These are phyloP conservation scores for Sarocladiaceae sp. DNA, from an alignment of 2,329 filamentous ascomycete species.

Conservation along the genomic window DNA sequence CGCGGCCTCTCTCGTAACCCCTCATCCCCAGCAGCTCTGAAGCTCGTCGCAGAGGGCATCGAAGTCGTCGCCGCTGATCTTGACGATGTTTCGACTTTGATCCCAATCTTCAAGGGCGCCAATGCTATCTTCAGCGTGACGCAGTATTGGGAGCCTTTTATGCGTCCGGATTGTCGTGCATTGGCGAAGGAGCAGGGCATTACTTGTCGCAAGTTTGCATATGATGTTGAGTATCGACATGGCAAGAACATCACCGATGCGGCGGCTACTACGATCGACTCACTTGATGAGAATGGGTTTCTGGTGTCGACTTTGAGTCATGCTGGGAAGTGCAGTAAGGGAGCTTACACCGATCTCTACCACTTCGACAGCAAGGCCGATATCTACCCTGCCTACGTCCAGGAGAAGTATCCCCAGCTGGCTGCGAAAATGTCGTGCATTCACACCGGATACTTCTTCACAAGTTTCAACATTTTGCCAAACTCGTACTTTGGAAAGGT, in stretches of 20 bases:
- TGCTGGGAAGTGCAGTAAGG: slow-evolving; percentile 32
- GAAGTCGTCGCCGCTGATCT: slow-evolving; percentile 32
- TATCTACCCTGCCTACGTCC: slow-evolving; percentile 20
- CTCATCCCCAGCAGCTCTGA: slow-evolving; percentile 26
- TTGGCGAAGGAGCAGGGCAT: slow-evolving; percentile 10
- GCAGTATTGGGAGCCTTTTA: slow-evolving; percentile 18
- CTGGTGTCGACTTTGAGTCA: slow-evolving; percentile 43
- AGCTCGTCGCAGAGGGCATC: slow-evolving; percentile 24
- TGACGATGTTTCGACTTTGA: slow-evolving; percentile 25
- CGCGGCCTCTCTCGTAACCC: slow-evolving; percentile 37
- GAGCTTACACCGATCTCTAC: slow-evolving; percentile 38
- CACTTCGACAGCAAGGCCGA: slow-evolving; percentile 47
- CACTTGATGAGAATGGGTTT: slow-evolving; percentile 29
- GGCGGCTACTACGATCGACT: slow-evolving; percentile 13
- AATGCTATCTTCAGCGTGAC: slow-evolving; percentile 33
- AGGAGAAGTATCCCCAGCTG: slow-evolving; percentile 13
- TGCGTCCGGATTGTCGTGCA: slow-evolving; percentile 9
- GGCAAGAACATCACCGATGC: slow-evolving; percentile 17
- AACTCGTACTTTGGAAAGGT: slow-evolving; percentile 43
- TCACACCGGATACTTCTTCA: slow-evolving; percentile 45
- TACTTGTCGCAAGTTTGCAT: slow-evolving; percentile 14
- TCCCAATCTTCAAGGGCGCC: slow-evolving; percentile 29
- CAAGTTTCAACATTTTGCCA: slow-evolving; percentile 42
- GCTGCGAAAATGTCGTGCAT: slow-evolving; percentile 46
- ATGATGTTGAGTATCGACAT: slow-evolving; percentile 15